Conservation (phyloP, 352 stramenopile species). For the Phytophthora colocasiae region DNA sequence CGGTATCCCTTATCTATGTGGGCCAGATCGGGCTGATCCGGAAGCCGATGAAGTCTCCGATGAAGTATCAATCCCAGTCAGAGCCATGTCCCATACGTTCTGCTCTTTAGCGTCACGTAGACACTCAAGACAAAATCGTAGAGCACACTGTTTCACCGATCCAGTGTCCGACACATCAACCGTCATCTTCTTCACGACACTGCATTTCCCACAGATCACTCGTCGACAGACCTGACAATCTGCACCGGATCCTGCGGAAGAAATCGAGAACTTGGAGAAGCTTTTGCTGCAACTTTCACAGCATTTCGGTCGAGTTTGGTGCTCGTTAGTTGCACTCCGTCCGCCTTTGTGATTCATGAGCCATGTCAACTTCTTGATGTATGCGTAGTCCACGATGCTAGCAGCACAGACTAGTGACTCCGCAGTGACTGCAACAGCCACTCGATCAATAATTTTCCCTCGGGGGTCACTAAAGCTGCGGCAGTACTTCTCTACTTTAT, state of each 20-base stretch:
- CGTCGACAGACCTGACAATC: slow-evolving; percentile 54
- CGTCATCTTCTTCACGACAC: slow-evolving; percentile 61
- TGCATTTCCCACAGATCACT: slow-evolving; percentile 56
- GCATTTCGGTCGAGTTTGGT: slow-evolving; percentile 15
- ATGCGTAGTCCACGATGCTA: not conserved
- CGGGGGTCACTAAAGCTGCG: not conserved
- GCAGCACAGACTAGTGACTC: not conserved
- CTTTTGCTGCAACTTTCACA: slow-evolving; percentile 34
- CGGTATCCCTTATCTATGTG: slow-evolving; percentile 8
- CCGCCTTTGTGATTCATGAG: not conserved
- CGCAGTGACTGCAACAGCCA: not conserved
- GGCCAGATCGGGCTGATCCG: slow-evolving; percentile 11
- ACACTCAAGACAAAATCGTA: slow-evolving; percentile 64
- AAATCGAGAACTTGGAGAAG: slow-evolving; percentile 29
- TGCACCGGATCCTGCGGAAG: slow-evolving; percentile 20
- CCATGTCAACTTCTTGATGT: not conserved
- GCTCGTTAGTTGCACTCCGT: slow-evolving; percentile 1
- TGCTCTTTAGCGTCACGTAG: slow-evolving; percentile 53
- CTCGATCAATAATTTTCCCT: not conserved
- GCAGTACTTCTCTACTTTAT: not conserved
- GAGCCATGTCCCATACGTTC: slow-evolving; percentile 50
- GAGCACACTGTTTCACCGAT: slow-evolving; percentile 35
- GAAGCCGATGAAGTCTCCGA: slow-evolving; percentile 15
- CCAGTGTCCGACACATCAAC: slow-evolving; percentile 49
- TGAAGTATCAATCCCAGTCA: slow-evolving; percentile 18